Conservation (phyloP, 495 filamentous ascomycete species). For the Trichoderma reesei region DNA sequence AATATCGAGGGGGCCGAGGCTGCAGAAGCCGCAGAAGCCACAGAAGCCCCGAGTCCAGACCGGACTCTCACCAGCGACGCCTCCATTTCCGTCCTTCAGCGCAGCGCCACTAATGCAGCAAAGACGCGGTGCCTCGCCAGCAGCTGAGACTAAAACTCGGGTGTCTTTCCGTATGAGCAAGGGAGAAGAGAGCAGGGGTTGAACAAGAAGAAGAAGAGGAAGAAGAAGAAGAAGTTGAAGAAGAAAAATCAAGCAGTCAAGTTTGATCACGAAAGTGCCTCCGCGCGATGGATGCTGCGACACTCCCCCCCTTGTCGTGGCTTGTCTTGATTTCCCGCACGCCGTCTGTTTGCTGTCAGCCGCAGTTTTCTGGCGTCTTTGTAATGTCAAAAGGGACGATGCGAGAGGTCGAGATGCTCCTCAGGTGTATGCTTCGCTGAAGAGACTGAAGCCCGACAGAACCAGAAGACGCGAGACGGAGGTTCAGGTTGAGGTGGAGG, state of each 20-base stretch:
- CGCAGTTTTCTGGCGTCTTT: no score
- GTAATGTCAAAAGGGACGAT: no score
- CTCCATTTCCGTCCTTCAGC: background rate
- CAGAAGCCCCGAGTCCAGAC: background rate
- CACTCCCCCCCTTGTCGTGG: no score
- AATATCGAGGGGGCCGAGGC: no score
- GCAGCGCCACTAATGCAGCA: background rate
- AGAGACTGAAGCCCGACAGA: no score
- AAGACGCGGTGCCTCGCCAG: background rate
- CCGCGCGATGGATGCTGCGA: no score
- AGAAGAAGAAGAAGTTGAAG: no score
- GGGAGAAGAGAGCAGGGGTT: no score
- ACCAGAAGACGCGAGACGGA: background rate
- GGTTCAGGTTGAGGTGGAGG: background rate
- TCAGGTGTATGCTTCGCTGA: background rate
- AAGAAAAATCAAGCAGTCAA: background rate
- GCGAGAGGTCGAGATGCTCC: no score
- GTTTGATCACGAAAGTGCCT: background rate
- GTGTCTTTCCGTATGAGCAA: no score
- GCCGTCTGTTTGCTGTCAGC: no score
- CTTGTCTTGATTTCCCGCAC: no score
- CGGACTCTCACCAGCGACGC: background rate
- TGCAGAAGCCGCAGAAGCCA: background rate
- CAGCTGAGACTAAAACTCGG: background rate
- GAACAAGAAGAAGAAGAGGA: background rate